Evolutionary conservation across 306 rosid genomes (phyloP).

Genomic region (Cucurbita maxima): DNA sequence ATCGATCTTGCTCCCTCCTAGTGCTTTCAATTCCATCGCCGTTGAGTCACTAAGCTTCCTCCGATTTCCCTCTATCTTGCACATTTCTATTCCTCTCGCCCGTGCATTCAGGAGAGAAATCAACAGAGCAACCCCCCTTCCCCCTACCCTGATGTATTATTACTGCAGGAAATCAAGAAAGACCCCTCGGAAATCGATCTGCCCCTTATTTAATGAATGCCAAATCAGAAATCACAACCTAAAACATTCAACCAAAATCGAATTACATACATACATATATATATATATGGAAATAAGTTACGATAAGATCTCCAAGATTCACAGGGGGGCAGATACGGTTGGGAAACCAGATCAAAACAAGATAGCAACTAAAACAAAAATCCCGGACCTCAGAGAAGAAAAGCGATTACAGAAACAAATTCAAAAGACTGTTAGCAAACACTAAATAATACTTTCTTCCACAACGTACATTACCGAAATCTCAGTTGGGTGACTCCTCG

Average conservation of each 20-base stretch:
- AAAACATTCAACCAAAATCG: not conserved
- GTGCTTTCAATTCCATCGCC: slow-evolving; percentile 4
- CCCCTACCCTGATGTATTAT: not conserved
- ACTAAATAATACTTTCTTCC: not conserved
- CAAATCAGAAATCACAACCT: not conserved
- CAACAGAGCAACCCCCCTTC: not conserved
- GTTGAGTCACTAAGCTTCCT: not conserved
- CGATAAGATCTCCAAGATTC: not conserved
- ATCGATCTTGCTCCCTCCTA: slow-evolving; percentile 15
- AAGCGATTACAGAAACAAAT: not conserved
- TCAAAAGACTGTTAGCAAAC: not conserved
- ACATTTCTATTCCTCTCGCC: not conserved
- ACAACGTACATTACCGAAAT: slow-evolving; percentile 1
- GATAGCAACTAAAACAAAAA: not conserved
- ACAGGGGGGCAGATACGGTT: not conserved
- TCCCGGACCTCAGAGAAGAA: not conserved
- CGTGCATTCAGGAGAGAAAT: not conserved
- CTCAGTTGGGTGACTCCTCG: not conserved
- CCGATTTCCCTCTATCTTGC: slow-evolving; percentile 6
- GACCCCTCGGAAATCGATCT: not conserved
- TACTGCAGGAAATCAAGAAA: not conserved
- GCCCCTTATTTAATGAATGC: not conserved
- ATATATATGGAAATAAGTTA: not conserved
- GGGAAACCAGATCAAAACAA: not conserved
- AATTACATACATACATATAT: not conserved